Percentiles rank a stretch among this genome's conserved stretches.
Conservation (phyloP, 1,284 basidiomycete species). For the Microbotryum intermedium region DNA sequence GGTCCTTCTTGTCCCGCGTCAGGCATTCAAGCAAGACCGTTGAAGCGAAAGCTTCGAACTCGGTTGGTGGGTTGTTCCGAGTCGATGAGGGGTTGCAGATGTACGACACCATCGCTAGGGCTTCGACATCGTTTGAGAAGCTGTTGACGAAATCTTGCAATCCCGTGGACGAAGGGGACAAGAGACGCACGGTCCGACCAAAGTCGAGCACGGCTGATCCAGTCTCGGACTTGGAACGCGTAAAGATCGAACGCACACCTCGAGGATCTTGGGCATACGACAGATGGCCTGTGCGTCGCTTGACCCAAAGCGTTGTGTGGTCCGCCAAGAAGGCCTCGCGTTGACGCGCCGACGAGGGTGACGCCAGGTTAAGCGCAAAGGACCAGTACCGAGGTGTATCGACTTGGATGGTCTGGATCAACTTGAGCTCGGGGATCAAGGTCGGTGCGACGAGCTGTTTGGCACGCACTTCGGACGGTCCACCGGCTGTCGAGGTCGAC, state of each 20-base stretch:
- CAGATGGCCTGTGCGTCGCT: slow-evolving; percentile 81
- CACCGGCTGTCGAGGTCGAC: slow-evolving; percentile 33
- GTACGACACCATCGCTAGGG: slow-evolving; percentile 30
- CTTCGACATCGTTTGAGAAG: slow-evolving; percentile 61
- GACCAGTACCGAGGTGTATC: slow-evolving; percentile 94
- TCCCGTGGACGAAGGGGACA: slow-evolving; percentile 52
- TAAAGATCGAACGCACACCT: slow-evolving; percentile 80
- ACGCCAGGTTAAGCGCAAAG: slow-evolving; percentile 64
- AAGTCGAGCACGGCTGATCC: slow-evolving; percentile 72
- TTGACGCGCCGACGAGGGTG: slow-evolving; percentile 56
- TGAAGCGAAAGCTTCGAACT: slow-evolving; percentile 58
- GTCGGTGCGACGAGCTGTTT: slow-evolving; percentile 81
- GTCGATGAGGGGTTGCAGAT: slow-evolving; percentile 13
- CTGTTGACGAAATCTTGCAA: slow-evolving; percentile 73
- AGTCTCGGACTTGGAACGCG: slow-evolving; percentile 63
- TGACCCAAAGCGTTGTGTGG: slow-evolving; percentile 72
- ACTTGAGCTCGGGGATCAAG: slow-evolving; percentile 76
- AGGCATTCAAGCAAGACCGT: slow-evolving; percentile 77
- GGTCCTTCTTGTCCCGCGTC: slow-evolving; percentile 73
- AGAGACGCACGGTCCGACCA: slow-evolving; percentile 55
- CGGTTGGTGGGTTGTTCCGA: slow-evolving; percentile 48
- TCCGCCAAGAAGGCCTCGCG: slow-evolving; percentile 52
- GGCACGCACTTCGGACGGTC: slow-evolving; percentile 43
- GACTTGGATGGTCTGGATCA: slow-evolving; percentile 65
- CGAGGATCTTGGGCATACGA: slow-evolving; percentile 88